Conservation (phyloP, 805 yeast genomes). For the Candida easanensis region DNA sequence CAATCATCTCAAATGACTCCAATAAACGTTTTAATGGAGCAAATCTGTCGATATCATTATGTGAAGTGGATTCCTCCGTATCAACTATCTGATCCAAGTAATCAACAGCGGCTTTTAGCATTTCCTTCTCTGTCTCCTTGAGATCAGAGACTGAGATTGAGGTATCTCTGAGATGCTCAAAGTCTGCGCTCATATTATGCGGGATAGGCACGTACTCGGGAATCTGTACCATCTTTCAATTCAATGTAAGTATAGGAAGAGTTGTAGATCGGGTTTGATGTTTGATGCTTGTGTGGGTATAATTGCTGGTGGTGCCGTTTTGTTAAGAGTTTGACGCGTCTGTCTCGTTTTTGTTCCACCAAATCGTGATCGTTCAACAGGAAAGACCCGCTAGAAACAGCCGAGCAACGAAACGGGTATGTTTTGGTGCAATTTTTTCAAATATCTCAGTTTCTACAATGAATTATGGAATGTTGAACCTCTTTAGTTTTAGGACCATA, state of each 20-base stretch:
- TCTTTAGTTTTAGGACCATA: no score
- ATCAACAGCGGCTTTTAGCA: conserved; percentile 15
- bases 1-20: conserved; percentile 19
- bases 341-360: neutral
- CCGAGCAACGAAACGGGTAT: no score
- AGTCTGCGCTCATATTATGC: neutral
- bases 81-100: conserved; percentile 16
- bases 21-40: conserved; percentile 11
- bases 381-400: no score
- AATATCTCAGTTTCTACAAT: no score
- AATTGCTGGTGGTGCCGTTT: no score
- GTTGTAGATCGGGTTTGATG: no score
- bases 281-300: no score
- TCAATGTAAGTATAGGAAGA: no score
- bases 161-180: conserved; percentile 8
- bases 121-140: conserved; percentile 9
- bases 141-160: conserved; percentile 7
- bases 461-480: no score
- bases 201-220: conserved; percentile 14
- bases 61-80: conserved; percentile 4
- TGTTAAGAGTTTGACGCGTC: neutral
- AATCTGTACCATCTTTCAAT: conserved; percentile 14
- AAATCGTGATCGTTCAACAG: no score
- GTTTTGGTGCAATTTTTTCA: no score
- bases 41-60: conserved; percentile 10